Conservation (phyloP, 1,139 yeast species). For the Debaryomycetaceae sp. region DNA sequence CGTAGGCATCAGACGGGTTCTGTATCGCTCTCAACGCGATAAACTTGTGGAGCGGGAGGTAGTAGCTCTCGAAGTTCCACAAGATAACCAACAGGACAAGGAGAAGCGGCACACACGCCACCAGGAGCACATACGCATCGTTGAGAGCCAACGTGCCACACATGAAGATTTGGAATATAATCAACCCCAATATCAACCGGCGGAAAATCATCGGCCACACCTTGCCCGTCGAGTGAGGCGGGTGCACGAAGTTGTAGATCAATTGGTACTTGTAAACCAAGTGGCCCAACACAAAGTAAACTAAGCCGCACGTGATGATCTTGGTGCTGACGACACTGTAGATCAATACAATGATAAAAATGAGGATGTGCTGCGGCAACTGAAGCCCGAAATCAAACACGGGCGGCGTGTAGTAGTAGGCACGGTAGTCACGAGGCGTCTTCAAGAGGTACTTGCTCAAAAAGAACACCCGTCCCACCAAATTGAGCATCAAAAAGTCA, state of each 20-base stretch:
- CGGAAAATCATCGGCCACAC: constrained; percentile 83
- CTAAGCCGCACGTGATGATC: constrained; percentile 66
- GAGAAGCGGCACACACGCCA: constrained; percentile 49
- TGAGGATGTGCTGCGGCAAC: constrained; percentile 75
- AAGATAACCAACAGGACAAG: constrained; percentile 44
- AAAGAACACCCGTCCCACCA: constrained; percentile 31
- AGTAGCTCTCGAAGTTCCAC: constrained; percentile 57
- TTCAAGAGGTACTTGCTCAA: constrained; percentile 38
- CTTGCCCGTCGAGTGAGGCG: constrained; percentile 85
- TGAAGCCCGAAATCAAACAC: constrained; percentile 77
- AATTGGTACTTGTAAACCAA: constrained; percentile 79
- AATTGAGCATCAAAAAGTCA: constrained; percentile 35
- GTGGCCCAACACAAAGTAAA: constrained; percentile 71
- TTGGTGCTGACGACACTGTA: constrained; percentile 78
- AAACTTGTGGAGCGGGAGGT: constrained; percentile 54
- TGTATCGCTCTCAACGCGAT: constrained; percentile 63
- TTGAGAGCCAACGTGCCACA: constrained; percentile 66
- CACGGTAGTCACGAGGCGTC: constrained; percentile 65
- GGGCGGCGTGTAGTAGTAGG: constrained; percentile 70
- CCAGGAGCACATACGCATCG: constrained; percentile 51
- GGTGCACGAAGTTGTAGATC: constrained; percentile 75
- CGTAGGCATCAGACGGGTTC: constrained; percentile 35
- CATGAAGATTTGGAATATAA: constrained; percentile 66
- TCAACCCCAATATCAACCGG: constrained; percentile 64
- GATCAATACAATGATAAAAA: constrained; percentile 68